A percentile compares a stretch with the other conserved stretches of the same genome.
These are phyloP conservation scores for Oryza australiensis DNA, from an alignment of 176 grass and related monocot species.

Conservation along the genomic window DNA sequence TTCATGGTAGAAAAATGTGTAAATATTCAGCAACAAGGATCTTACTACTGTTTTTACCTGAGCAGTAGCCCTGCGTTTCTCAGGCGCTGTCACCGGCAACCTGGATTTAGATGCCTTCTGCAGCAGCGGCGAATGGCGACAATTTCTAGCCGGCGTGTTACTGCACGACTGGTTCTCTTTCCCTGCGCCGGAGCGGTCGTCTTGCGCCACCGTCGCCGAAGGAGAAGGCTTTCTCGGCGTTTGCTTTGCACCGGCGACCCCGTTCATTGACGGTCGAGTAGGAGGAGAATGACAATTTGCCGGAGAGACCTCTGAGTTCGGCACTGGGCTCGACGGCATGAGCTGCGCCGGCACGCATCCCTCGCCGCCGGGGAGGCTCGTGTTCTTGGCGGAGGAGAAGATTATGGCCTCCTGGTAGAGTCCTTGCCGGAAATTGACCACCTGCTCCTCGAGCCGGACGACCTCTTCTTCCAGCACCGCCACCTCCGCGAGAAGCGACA, in stretches of 20 bases:
- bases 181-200: conserved; percentile 34
- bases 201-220: not conserved
- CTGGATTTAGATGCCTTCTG: conserved; percentile 53
- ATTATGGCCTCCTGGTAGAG: conserved; percentile 94
- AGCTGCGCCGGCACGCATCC: conserved; percentile 29
- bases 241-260: conserved; percentile 26
- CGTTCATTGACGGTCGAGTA: conserved; percentile 35
- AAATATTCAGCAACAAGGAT: not conserved
- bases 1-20: not conserved
- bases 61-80: conserved; percentile 42
- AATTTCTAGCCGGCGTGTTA: conserved; percentile 46
- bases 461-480: conserved; percentile 98
- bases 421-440: conserved; percentile 93
- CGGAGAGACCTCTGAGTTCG: conserved; percentile 22
- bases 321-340: conserved; percentile 26
- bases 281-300: conserved; percentile 36
- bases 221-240: conserved; percentile 42
- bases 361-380: conserved; percentile 23
- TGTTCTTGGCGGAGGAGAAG: conserved; percentile 56
- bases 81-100: conserved; percentile 14
- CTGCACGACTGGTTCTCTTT: conserved; percentile 83
- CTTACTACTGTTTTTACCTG: conserved; percentile 42
- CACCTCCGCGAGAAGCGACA: conserved; percentile 93
- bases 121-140: conserved; percentile 41
- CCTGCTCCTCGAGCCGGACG: conserved; percentile 90